A percentile compares a stretch with the other conserved stretches of the same genome.
Conservation (phyloP, 2,329 filamentous ascomycete genomes). For the Venturia carpophila region DNA sequence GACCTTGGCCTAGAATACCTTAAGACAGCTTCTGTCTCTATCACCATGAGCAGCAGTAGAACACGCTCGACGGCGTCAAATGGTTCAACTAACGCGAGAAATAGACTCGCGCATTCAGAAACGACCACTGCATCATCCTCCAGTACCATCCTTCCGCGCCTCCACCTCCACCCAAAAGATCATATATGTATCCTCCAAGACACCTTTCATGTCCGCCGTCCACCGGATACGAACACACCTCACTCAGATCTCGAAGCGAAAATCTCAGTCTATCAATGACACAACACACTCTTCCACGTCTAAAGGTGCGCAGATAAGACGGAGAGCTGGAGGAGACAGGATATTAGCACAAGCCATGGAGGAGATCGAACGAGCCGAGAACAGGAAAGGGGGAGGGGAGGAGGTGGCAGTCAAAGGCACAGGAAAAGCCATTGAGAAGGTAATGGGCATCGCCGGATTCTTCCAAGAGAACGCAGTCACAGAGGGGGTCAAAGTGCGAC, state of each 20-base stretch:
- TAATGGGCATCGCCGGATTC: constrained; percentile 15
- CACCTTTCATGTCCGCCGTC: constrained; percentile 19
- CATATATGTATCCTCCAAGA: constrained; percentile 18
- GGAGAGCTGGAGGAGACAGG: constrained; percentile 15
- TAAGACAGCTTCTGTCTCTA: not conserved
- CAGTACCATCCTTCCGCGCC: constrained; percentile 14
- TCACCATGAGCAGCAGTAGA: not conserved
- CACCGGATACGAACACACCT: constrained; percentile 16
- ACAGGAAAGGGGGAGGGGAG: constrained; percentile 1
- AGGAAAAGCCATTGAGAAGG: constrained; percentile 17
- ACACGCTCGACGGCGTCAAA: not conserved
- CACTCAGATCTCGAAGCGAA: constrained; percentile 13
- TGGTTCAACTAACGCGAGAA: not conserved
- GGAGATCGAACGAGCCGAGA: constrained; percentile 4
- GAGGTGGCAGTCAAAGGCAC: constrained; percentile 17
- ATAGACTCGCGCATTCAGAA: constrained; percentile 18
- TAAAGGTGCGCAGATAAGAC: not conserved
- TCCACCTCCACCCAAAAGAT: constrained; percentile 10
- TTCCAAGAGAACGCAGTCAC: constrained; percentile 12
- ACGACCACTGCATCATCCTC: constrained; percentile 15
- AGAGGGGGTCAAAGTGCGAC: constrained; percentile 13
- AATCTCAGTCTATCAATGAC: constrained; percentile 12
- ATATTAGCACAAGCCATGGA: constrained; percentile 17
- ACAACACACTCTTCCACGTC: not conserved
- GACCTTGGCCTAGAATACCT: no score